Conservation (phyloP, 164 flowering plant species). For the Warburgia ugandensis region DNA sequence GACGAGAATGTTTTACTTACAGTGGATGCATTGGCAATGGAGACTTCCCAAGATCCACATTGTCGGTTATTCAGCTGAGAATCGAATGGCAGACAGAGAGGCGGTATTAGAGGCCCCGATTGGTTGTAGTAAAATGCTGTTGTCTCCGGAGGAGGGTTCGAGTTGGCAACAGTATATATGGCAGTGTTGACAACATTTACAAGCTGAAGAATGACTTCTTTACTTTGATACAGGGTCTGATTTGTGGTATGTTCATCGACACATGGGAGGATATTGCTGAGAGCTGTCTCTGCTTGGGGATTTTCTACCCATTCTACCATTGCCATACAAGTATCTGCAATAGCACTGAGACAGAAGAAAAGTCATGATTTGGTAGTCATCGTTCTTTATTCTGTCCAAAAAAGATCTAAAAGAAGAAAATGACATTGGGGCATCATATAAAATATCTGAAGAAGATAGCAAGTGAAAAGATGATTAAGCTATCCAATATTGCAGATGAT, state of each 20-base stretch:
- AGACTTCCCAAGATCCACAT: constrained; percentile 55
- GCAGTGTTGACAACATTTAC: constrained; percentile 62
- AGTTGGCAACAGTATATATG: constrained; percentile 49
- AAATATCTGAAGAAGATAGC: no score
- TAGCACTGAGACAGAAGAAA: constrained; percentile 41
- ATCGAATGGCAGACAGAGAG: constrained; percentile 76
- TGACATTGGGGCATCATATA: no score
- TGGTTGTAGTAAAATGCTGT: constrained; percentile 53
- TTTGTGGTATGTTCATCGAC: constrained; percentile 77
- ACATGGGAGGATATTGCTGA: constrained; percentile 83
- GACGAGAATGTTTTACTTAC: constrained; percentile 26
- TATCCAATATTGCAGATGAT: no score
- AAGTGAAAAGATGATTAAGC: no score
- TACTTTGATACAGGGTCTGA: constrained; percentile 65
- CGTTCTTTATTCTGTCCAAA: no score
- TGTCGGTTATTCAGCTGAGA: constrained; percentile 47
- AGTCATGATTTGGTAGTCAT: no score
- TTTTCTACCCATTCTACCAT: constrained; percentile 92
- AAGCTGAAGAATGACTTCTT: constrained; percentile 48
- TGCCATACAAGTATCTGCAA: constrained; percentile 83
- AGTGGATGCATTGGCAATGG: constrained; percentile 66
- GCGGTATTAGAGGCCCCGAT: constrained; percentile 79
- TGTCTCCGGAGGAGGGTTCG: constrained; percentile 31
- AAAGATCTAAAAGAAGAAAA: no score
- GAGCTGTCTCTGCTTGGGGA: constrained; percentile 80